Percentiles rank a stretch among this genome's conserved stretches.
phyloP scores from a whole-genome alignment of 2,329 filamentous ascomycete genomes.

The Pyricularia pennisetigena region DNA sequence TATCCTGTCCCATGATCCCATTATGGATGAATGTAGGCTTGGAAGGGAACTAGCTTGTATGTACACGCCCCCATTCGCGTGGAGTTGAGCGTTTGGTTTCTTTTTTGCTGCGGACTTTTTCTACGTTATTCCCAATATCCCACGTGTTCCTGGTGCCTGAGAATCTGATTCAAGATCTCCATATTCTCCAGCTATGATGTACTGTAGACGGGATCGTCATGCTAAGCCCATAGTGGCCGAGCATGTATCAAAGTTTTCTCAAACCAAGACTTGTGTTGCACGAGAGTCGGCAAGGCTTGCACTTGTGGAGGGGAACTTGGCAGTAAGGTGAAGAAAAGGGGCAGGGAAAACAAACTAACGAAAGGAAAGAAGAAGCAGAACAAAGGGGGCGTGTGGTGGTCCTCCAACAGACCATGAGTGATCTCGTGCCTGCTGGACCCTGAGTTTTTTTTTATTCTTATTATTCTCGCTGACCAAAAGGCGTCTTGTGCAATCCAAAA shows the following conservation, averaged over 20 bases:
- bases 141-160: background rate
- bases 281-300: background rate
- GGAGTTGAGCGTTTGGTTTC: background rate
- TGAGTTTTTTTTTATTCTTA: background rate
- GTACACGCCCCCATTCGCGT: background rate
- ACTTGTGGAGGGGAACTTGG: background rate
- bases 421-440: background rate
- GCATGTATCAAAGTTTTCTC: background rate
- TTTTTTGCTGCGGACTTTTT: background rate
- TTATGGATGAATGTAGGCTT: background rate
- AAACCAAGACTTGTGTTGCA: background rate
- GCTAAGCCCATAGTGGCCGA: background rate
- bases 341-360: background rate
- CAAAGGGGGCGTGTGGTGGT: background rate
- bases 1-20: background rate
- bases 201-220: background rate
- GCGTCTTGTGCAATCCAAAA: background rate
- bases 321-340: background rate
- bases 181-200: background rate
- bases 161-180: background rate
- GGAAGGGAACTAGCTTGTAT: background rate
- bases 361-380: background rate
- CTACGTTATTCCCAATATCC: background rate
- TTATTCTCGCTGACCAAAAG: no score
- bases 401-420: background rate